Base-by-base conservation (phyloP, 1,284 basidiomycete genomes). In the Neolentinus lepideus region DNA sequence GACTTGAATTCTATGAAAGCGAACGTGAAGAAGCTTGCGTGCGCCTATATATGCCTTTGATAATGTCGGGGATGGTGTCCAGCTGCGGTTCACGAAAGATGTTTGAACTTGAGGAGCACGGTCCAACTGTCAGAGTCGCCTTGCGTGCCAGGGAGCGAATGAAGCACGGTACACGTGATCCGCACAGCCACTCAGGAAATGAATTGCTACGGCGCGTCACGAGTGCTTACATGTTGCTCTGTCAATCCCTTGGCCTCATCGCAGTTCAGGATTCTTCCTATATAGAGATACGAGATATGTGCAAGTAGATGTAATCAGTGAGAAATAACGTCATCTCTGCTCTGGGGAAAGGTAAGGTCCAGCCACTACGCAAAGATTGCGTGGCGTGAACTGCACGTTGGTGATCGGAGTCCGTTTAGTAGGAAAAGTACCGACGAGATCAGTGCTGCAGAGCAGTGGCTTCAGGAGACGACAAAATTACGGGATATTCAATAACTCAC, bases 331-430 rank as follows among this genome's bases (percentile, higher is more conserved):
- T 73, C 68, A 86, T 69, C 85, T 76, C 54, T 72, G 69, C 55
- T 85, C 85, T 2, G 79, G 74, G 25, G 80, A 70, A 48, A 81
- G 70, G 66, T 82, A 85, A 27, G 75, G 75, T 22, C 96, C 96
- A 9, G 91, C 90, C 21, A 90, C 92, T 58, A 99, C 75, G 69
- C 94, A 96, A 36, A 99, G 77, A 71, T 99, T 99, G 26, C 96
- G 82, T 22, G 93, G 85, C 8, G 96, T 98, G 65, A 98, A 96
- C 62, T 97, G 92, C 11, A 96, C 87, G 65, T 95, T 89, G 51
- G 85, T 83, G 60, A 98, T 83, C 0, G 96, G 94, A 36, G 97
- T 98, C 57, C 93, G 83, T 75, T 98, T 99, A 24, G 97, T 99
- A 3, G 90, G 88, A 70, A 94, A 96, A 0, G 94, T 96, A 1